Conservation (phyloP, 192 early-diverging fungal species). For the Phlyctochytrium arcticum region DNA sequence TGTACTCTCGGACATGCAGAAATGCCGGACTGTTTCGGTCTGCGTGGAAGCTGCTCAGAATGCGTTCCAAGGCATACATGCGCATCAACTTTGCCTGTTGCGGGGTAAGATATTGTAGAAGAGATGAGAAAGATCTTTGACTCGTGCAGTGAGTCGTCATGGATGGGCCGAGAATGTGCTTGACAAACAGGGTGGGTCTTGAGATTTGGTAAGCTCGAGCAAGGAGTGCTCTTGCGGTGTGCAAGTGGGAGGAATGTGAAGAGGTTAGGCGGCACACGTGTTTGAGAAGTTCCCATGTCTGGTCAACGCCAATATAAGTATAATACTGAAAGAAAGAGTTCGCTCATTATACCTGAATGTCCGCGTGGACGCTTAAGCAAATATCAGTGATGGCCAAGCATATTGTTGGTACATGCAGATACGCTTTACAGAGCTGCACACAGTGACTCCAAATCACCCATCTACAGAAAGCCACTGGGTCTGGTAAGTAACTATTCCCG, state of each 20-base stretch:
- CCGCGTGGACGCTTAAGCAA: not conserved
- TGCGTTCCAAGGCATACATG: not conserved
- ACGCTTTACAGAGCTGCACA: slow-evolving; percentile 1
- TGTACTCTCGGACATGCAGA: not conserved
- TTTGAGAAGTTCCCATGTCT: not conserved
- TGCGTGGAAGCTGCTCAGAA: too few relatives aligned
- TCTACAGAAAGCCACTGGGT: not conserved
- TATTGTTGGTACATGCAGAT: not conserved
- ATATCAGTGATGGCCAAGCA: not conserved
- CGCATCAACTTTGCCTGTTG: not conserved
- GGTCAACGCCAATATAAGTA: not conserved
- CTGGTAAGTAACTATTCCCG: not conserved
- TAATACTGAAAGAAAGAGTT: not conserved
- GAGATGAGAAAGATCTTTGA: not conserved
- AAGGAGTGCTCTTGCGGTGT: not conserved
- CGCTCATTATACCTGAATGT: not conserved
- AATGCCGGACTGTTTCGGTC: too few relatives aligned
- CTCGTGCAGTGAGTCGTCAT: not conserved
- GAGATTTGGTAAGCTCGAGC: not conserved
- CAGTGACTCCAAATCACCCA: not conserved
- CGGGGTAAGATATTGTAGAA: not conserved
- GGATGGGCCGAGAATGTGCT: not conserved
- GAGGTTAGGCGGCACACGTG: not conserved
- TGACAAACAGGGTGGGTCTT: not conserved
- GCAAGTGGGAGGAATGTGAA: not conserved